Conservation (phyloP, 495 filamentous ascomycete species). For the Trichoderma asperelloides region DNA sequence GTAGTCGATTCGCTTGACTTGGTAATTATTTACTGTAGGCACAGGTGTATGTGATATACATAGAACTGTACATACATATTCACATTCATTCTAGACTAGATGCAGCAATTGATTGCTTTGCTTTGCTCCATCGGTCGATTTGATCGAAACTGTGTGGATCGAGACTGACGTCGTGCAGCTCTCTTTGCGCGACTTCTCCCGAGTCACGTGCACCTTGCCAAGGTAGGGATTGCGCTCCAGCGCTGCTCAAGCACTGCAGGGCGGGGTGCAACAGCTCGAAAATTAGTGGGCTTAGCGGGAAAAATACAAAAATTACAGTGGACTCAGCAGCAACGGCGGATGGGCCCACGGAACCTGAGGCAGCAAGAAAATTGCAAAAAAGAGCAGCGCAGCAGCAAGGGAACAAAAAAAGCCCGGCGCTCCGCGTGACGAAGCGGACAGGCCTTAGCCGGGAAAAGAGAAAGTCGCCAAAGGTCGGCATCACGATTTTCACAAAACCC, state of each 20-base stretch:
- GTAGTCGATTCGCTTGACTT: no score
- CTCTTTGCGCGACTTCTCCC: conserved; percentile 1
- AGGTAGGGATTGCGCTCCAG: neutral
- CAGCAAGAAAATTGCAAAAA: neutral
- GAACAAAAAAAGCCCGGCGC: conserved; percentile 4
- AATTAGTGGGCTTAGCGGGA: neutral
- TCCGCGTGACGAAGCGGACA: neutral
- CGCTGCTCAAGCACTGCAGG: neutral
- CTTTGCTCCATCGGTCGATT: no score
- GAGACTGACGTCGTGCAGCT: neutral
- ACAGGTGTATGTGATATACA: no score
- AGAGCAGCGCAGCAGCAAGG: neutral
- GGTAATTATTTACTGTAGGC: no score
- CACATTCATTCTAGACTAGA: no score
- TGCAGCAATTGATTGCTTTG: no score
- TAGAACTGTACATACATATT: no score
- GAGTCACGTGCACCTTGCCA: conserved; percentile 1
- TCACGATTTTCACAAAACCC: conserved; percentile 13
- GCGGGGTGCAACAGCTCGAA: neutral
- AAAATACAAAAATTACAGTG: neutral
- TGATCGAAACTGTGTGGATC: neutral
- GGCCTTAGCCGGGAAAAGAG: conserved; percentile 7
- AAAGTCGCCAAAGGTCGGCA: neutral
- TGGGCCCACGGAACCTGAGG: neutral
- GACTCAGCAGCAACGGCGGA: no score